Evolutionary conservation across 441 rosid genomes (phyloP).

Genomic region (Pelargonium citronellum): DNA sequence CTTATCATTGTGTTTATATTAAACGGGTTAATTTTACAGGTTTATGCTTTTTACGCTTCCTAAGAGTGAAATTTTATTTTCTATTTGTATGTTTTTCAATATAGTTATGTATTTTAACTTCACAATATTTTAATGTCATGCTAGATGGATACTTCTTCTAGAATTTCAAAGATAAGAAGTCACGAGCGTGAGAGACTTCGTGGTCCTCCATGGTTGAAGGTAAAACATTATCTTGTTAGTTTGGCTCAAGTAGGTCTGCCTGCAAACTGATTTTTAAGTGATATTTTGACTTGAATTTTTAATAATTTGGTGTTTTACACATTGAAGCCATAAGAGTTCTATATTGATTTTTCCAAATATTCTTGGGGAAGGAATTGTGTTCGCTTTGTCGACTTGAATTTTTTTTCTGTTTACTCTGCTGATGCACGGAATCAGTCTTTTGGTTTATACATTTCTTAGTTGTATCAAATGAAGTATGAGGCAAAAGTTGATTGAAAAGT

Average conservation of each 20-base stretch:
- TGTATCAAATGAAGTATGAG: no score
- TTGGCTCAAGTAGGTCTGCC: neutral
- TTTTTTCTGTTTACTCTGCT: no score
- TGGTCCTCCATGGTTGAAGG: constrained; percentile 97
- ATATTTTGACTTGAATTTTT: no score
- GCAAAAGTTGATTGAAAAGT: no score
- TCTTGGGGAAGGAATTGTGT: no score
- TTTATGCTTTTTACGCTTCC: neutral
- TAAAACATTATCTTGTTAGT: constrained; percentile 21
- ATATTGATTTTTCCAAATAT: no score
- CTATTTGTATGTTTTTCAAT: neutral
- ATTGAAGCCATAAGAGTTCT: no score
- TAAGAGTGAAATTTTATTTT: neutral
- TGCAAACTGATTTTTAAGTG: neutral
- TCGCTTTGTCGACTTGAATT: no score
- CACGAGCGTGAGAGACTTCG: constrained; percentile 89
- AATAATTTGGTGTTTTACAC: no score
- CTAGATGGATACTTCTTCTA: constrained; percentile 95
- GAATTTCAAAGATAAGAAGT: constrained; percentile 86
- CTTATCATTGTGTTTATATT: neutral
- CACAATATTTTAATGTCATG: constrained; percentile 41
- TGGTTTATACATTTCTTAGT: no score
- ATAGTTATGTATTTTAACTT: constrained; percentile 1
- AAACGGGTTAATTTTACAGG: neutral
- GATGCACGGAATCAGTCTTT: no score